Evolutionary conservation across 2,329 filamentous ascomycete species (phyloP).

Genomic region (Leptographium radiaticola): DNA sequence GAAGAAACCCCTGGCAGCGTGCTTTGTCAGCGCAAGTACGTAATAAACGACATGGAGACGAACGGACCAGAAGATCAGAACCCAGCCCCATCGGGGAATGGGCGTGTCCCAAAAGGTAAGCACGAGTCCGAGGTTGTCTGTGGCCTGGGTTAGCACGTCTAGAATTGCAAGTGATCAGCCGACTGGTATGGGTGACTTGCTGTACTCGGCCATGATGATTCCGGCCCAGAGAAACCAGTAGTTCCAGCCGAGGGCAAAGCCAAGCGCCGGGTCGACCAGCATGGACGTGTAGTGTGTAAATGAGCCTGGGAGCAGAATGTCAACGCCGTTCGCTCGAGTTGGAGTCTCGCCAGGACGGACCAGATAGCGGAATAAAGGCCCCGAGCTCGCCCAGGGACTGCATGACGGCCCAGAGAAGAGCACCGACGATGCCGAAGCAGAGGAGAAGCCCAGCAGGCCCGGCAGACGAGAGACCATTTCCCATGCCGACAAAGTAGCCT

Average conservation of each 20-base stretch:
- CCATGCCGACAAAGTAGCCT: neutral
- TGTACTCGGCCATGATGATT: slow-evolving; percentile 1
- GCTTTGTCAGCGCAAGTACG: slow-evolving; percentile 5
- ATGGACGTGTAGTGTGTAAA: neutral
- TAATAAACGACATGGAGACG: no score
- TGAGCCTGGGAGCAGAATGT: neutral
- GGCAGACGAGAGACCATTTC: neutral
- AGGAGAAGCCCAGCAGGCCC: neutral
- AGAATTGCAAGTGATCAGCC: neutral
- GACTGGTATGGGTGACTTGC: neutral
- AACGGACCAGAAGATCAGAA: slow-evolving; percentile 19
- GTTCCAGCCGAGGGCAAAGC: neutral
- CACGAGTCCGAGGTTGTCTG: slow-evolving; percentile 19
- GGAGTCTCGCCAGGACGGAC: neutral
- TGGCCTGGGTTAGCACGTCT: neutral
- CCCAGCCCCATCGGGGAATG: slow-evolving; percentile 33
- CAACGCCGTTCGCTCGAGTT: no score
- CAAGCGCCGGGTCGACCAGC: neutral
- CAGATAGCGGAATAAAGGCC: neutral
- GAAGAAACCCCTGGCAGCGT: slow-evolving; percentile 28
- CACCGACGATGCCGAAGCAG: neutral
- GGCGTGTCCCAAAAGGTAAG: slow-evolving; percentile 30
- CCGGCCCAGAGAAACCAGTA: neutral
- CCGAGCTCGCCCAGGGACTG: slow-evolving; percentile 1
- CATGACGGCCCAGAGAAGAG: slow-evolving; percentile 1